These are phyloP conservation scores for Russula sp. DNA, from an alignment of 768 basidiomycete species.

Conservation along the genomic window DNA sequence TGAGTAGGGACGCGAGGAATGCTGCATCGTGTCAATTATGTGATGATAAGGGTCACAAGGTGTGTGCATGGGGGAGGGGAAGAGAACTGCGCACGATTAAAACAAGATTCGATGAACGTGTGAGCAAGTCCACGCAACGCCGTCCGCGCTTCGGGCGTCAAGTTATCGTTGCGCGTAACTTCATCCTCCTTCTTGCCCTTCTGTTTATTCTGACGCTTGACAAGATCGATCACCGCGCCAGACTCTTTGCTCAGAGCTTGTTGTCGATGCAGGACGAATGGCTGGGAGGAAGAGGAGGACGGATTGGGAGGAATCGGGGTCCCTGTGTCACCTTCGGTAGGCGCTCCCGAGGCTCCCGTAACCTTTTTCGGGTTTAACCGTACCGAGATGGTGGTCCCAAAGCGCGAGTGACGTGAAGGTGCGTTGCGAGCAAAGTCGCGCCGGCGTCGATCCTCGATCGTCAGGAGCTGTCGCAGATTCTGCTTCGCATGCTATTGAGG, in stretches of 20 bases:
- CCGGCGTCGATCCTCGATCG: constrained; percentile 66
- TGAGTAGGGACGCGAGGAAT: constrained; percentile 82
- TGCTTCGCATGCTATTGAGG: constrained; percentile 59
- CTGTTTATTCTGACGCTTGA: constrained; percentile 49
- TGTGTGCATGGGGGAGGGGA: constrained; percentile 10
- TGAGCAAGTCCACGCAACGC: constrained; percentile 67
- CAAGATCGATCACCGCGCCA: constrained; percentile 65
- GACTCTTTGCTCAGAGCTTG: constrained; percentile 71
- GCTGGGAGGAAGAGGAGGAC: constrained; percentile 44
- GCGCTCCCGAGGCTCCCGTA: constrained; percentile 13
- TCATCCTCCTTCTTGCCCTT: constrained; percentile 66
- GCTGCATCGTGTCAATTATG: constrained; percentile 44
- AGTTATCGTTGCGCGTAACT: constrained; percentile 61
- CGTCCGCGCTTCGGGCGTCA: constrained; percentile 60
- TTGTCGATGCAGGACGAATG: constrained; percentile 83
- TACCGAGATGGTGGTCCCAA: constrained; percentile 92
- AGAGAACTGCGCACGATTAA: constrained; percentile 67
- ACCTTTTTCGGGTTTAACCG: constrained; percentile 58
- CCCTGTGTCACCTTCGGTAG: constrained; percentile 33
- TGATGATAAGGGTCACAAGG: constrained; percentile 4
- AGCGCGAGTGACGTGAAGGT: constrained; percentile 86
- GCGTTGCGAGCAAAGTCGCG: constrained; percentile 51
- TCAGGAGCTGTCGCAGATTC: constrained; percentile 72
- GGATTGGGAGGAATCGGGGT: constrained; percentile 31
- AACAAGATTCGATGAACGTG: constrained; percentile 76